Evolutionary conservation across 208 protist species (phyloP).

Genomic region (Trypanosomatidae sp.): DNA sequence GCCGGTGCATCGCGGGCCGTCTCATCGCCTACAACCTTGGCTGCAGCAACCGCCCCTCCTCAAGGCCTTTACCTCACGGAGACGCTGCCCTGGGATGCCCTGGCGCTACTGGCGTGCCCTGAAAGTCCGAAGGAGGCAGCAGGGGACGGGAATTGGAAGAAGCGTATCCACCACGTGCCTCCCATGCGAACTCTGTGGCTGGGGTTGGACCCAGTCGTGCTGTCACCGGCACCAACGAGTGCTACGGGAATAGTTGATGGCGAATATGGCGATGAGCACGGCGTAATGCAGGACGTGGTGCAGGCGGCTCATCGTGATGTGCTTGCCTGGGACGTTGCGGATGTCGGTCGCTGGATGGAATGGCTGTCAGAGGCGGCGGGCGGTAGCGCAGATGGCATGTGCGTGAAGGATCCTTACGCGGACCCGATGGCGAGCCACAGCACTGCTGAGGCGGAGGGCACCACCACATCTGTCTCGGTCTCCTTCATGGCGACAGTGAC

Average conservation of each 20-base stretch:
- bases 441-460: neutral
- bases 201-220: conserved; percentile 17
- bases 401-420: neutral
- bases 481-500: conserved; percentile 2
- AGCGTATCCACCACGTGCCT: conserved; percentile 7
- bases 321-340: conserved; percentile 1
- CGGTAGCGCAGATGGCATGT: neutral
- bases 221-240: neutral
- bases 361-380: neutral
- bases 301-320: neutral
- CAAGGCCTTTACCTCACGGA: conserved; percentile 16
- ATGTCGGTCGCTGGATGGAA: neutral
- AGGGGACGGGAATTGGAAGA: neutral
- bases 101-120: neutral
- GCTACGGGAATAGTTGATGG: neutral
- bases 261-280: neutral
- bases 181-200: conserved; percentile 17
- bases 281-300: neutral
- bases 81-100: neutral
- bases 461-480: neutral
- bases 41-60: neutral
- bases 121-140: neutral
- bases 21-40: neutral
- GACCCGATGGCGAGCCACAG: neutral
- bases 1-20: neutral